Evolutionary conservation across 306 rosid genomes (phyloP), one percentile per base, ranked within the genome.

Genomic region (Lotus japonicus): DNA sequence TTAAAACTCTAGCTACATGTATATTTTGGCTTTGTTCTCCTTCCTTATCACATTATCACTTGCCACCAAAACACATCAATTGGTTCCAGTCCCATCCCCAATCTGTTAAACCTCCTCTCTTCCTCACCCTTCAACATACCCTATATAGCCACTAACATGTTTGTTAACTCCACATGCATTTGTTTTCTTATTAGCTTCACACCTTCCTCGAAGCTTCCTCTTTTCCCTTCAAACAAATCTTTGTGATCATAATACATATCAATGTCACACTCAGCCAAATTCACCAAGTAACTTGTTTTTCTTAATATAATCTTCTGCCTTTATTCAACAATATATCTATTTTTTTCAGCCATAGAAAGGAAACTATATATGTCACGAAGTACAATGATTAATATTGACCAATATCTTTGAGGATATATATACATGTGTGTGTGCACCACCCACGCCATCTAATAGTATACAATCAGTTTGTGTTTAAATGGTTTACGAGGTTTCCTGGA

Each of bases 401-500:
- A 35, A 26, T 35, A 35, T 35, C 7, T 3, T 35, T 31, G 36
- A 31, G 8, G 39, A 35, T 1, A 3, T 3, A 31, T 31, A 7
- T 5, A 35, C 2, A 7, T 5, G 39, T 26, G 36, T 31, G 36
- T 31, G 36, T 7, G 2, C n/a, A n/a, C n/a, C n/a, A n/a, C 7
- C 36, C 36, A 31, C 36, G 36, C 7, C 36, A 0, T 31, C 36
- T 31, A 31, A 31, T 31, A 31, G 36, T 31, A n/a, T n/a, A 31
- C 36, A 31, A 4, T 17, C 1, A 8, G 9, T 16, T 16, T 2
- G 19, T 23, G 56, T 46, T 35, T 19, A 39, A 44, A 56, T 4
- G 11, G 15, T 21, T 58, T 23, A 36, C 2, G 56, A 68, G 16
- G 57, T 8, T 76, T 76, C 76, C 72, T 43, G 7, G 80, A 70